Evolutionary conservation across 108 stramenopile genomes (phyloP).

Genomic region (Thalassiosira profunda): DNA sequence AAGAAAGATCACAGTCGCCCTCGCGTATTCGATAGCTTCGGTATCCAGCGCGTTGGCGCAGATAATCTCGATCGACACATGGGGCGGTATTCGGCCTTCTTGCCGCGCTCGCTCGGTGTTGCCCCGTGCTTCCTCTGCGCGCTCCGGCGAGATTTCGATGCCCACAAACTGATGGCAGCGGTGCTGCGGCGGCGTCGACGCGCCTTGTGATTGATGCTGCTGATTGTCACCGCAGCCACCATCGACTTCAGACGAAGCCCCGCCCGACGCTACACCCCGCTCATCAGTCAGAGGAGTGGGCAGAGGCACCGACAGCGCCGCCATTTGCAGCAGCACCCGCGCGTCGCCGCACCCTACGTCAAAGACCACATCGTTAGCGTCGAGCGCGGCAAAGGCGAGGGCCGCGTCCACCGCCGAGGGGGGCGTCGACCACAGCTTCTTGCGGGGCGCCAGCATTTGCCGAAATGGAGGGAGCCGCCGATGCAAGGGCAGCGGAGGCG

Average conservation of each 20-base stretch:
- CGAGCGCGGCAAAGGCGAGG: constrained; percentile 31
- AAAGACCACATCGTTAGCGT: constrained; percentile 47
- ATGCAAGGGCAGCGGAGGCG: no score
- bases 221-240: not conserved
- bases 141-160: constrained; percentile 73
- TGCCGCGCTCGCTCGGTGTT: constrained; percentile 35
- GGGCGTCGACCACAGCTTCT: constrained; percentile 84
- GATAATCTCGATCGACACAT: constrained; percentile 48
- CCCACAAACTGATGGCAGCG: constrained; percentile 61
- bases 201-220: constrained; percentile 24
- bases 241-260: no score
- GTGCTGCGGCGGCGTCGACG: no score
- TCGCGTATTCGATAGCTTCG: constrained; percentile 25
- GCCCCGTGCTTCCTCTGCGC: constrained; percentile 45
- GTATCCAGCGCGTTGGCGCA: constrained; percentile 78
- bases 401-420: constrained; percentile 56
- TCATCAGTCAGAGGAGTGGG: no score
- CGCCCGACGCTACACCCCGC: no score
- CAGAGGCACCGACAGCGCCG: constrained; percentile 26
- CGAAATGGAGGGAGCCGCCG: no score
- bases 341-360: constrained; percentile 94
- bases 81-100: constrained; percentile 26
- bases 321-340: constrained; percentile 74
- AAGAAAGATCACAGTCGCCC: constrained; percentile 77
- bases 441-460: no score